phyloP scores from a whole-genome alignment of 31 red algal genomes.

The Endocladia muricata region DNA sequence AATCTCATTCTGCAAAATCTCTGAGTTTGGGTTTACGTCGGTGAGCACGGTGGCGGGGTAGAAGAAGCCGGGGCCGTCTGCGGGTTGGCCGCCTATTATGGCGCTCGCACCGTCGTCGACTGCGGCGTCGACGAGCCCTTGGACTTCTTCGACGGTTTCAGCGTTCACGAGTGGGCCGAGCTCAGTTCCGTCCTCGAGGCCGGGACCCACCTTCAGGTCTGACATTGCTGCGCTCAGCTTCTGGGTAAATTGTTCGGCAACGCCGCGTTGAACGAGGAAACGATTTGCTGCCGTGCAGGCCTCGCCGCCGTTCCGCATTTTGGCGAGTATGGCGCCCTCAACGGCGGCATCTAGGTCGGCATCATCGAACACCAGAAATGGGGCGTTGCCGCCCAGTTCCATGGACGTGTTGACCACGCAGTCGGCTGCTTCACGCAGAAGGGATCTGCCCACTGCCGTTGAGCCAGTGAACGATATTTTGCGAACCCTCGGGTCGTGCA shows the following conservation, averaged over 20 bases:
- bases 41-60: slow-evolving; percentile 49
- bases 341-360: slow-evolving; percentile 66
- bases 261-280: slow-evolving; percentile 67
- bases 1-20: slow-evolving; percentile 56
- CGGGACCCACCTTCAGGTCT: slow-evolving; percentile 45
- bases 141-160: slow-evolving; percentile 44
- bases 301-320: slow-evolving; percentile 76
- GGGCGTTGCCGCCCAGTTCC: slow-evolving; percentile 91
- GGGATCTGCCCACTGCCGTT: slow-evolving; percentile 73
- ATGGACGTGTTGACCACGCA: slow-evolving; percentile 51
- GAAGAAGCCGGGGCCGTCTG: slow-evolving; percentile 5
- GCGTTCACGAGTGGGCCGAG: slow-evolving; percentile 78
- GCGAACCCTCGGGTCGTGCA: slow-evolving; percentile 32
- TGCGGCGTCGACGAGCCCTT: slow-evolving; percentile 68
- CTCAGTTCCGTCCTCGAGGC: slow-evolving; percentile 37
- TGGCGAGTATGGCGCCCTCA: slow-evolving; percentile 33
- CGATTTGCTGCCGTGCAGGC: slow-evolving; percentile 84
- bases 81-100: slow-evolving; percentile 44
- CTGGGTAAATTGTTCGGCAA: slow-evolving; percentile 54
- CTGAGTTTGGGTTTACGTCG: slow-evolving; percentile 61
- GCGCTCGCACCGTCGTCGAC: slow-evolving; percentile 59
- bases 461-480: slow-evolving; percentile 91
- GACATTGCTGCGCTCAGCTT: slow-evolving; percentile 17
- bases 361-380: slow-evolving; percentile 89
- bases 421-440: slow-evolving; percentile 35